phyloP scores from a whole-genome alignment of 2,329 filamentous ascomycete genomes.

The Dryadomyces quercivorus region DNA sequence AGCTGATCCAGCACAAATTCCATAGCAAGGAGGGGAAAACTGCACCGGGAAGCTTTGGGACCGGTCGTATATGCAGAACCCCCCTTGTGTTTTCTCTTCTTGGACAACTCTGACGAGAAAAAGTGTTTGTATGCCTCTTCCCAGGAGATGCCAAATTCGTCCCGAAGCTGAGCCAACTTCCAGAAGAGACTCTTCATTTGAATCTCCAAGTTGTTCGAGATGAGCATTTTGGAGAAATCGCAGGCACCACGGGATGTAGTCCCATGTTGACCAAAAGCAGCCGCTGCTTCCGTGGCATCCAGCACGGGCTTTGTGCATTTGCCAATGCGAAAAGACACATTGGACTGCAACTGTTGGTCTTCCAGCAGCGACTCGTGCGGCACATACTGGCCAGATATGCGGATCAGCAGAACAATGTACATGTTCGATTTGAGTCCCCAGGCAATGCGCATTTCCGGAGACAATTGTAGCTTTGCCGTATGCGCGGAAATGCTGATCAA shows the following conservation, averaged over 20 bases:
- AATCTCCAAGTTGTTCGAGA: slow-evolving; percentile 58
- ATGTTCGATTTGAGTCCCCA: slow-evolving; percentile 59
- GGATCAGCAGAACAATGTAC: slow-evolving; percentile 63
- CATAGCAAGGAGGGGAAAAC: slow-evolving; percentile 47
- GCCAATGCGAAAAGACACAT: slow-evolving; percentile 51
- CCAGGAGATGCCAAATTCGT: slow-evolving; percentile 46
- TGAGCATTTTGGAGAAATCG: slow-evolving; percentile 46
- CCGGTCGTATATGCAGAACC: background rate
- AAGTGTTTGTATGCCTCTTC: slow-evolving; percentile 43
- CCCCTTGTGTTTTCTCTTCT: background rate
- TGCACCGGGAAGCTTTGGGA: slow-evolving; percentile 18
- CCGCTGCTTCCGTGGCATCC: slow-evolving; percentile 27
- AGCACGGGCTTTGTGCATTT: slow-evolving; percentile 65
- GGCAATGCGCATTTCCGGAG: slow-evolving; percentile 61
- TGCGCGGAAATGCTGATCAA: slow-evolving; percentile 57
- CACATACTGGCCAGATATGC: slow-evolving; percentile 48
- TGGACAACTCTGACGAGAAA: background rate
- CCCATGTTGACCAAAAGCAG: slow-evolving; percentile 17
- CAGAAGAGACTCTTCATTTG: slow-evolving; percentile 56
- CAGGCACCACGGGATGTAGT: no score
- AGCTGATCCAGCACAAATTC: slow-evolving; percentile 70
- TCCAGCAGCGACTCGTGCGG: slow-evolving; percentile 40
- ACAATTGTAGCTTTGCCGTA: slow-evolving; percentile 57
- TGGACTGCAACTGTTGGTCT: slow-evolving; percentile 7
- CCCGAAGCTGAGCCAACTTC: slow-evolving; percentile 47